phyloP scores from a whole-genome alignment of 805 yeast genomes.

The Citeromyces matritensis region DNA sequence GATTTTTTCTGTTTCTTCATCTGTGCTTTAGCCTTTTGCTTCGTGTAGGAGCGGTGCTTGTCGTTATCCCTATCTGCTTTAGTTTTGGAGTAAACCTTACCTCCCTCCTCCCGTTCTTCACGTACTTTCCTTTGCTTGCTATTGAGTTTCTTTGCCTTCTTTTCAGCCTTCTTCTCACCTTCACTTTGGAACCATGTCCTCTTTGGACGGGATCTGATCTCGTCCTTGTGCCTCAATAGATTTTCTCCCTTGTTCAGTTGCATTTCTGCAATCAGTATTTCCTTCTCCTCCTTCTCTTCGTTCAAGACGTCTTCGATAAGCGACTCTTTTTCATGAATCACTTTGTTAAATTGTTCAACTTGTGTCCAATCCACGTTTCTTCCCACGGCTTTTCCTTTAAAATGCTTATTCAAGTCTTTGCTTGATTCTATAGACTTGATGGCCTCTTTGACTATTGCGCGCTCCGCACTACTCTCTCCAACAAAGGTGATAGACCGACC shows the following conservation, averaged over 20 bases:
- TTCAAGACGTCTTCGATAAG: conserved; percentile 62
- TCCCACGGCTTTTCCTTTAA: conserved; percentile 54
- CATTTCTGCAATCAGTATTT: conserved; percentile 79
- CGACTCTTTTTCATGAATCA: conserved; percentile 43
- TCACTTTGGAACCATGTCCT: conserved; percentile 91
- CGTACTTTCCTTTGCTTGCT: conserved; percentile 57
- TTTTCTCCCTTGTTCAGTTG: conserved; percentile 79
- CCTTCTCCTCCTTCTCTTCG: conserved; percentile 85
- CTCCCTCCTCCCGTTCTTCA: conserved; percentile 40
- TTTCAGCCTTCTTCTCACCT: conserved; percentile 34
- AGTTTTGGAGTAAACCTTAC: conserved; percentile 65
- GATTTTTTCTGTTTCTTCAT: conserved; percentile 9
- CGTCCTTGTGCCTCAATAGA: conserved; percentile 61
- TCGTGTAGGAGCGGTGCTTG: conserved; percentile 24
- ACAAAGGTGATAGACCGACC: conserved; percentile 91
- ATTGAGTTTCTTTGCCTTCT: conserved; percentile 33
- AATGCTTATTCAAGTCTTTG: conserved; percentile 12
- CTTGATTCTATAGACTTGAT: conserved; percentile 46
- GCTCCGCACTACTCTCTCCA: conserved; percentile 79
- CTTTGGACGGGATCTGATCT: conserved; percentile 79
- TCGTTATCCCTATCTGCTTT: conserved; percentile 47
- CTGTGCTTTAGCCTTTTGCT: conserved; percentile 14
- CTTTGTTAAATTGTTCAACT: conserved; percentile 51
- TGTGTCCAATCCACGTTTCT: conserved; percentile 85
- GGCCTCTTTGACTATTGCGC: conserved; percentile 84